A percentile compares a stretch with the other conserved stretches of the same genome.
phyloP scores from a whole-genome alignment of 2,329 filamentous ascomycete species.

The Microsporum ferrugineum region DNA sequence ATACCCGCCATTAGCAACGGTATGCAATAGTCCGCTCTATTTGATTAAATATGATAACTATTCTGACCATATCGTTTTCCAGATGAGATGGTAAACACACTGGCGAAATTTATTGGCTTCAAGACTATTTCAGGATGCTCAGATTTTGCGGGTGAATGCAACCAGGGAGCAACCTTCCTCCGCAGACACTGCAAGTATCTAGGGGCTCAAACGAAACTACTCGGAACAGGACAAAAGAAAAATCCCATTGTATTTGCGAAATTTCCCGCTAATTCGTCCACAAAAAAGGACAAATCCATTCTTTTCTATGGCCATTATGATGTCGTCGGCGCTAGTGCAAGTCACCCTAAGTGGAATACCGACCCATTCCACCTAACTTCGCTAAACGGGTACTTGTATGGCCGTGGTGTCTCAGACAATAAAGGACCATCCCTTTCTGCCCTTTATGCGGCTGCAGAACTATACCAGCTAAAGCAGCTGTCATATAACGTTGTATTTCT shows the following conservation, averaged over 20 bases:
- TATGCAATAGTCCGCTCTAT: slow-evolving; percentile 19
- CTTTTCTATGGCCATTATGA: slow-evolving; percentile 98
- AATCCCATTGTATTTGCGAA: slow-evolving; percentile 91
- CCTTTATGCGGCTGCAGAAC: slow-evolving; percentile 81
- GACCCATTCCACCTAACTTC: slow-evolving; percentile 87
- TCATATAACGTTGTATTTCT: slow-evolving; percentile 78
- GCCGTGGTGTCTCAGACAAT: slow-evolving; percentile 93
- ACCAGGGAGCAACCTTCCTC: slow-evolving; percentile 80
- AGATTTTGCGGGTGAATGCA: slow-evolving; percentile 82
- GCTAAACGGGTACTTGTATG: slow-evolving; percentile 84
- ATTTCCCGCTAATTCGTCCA: slow-evolving; percentile 54
- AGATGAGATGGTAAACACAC: slow-evolving; percentile 55
- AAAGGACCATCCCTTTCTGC: slow-evolving; percentile 93
- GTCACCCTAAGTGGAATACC: slow-evolving; percentile 68
- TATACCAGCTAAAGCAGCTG: slow-evolving; percentile 71
- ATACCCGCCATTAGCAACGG: slow-evolving; percentile 46
- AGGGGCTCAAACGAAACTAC: slow-evolving; percentile 77
- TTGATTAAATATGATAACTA: not conserved
- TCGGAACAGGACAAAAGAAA: slow-evolving; percentile 66
- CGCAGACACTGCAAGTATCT: slow-evolving; percentile 84
- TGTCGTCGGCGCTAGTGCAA: slow-evolving; percentile 79
- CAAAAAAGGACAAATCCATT: slow-evolving; percentile 60
- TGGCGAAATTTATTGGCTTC: slow-evolving; percentile 80
- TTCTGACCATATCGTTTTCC: not conserved
- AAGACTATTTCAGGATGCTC: slow-evolving; percentile 81